Evolutionary conservation across 225 moss, liverwort and hornwort genomes (phyloP).

Genomic region (Polytrichum commune): DNA sequence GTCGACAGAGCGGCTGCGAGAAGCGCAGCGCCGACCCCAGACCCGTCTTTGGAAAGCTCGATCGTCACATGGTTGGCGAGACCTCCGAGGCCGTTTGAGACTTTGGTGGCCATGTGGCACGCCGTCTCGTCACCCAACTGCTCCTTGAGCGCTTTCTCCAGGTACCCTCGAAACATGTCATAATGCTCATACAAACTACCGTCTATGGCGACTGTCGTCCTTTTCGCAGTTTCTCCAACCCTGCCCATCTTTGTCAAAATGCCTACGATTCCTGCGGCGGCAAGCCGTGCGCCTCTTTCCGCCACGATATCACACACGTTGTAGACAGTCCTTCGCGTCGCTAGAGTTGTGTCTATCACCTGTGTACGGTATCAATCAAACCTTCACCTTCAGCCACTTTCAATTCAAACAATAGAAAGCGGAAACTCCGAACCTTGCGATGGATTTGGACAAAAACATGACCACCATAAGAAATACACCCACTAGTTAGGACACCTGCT

Average conservation of each 20-base stretch:
- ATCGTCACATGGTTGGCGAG: constrained; percentile 47
- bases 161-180: constrained; percentile 55
- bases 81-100: constrained; percentile 52
- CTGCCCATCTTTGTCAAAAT: constrained; percentile 67
- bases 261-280: constrained; percentile 60
- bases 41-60: constrained; percentile 81
- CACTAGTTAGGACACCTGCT: too few species aligned
- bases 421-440: too few species aligned
- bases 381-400: neutral
- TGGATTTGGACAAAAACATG: too few species aligned
- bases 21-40: constrained; percentile 77
- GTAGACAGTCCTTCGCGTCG: constrained; percentile 32
- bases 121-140: constrained; percentile 51
- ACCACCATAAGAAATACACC: too few species aligned
- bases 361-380: neutral
- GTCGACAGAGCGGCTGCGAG: constrained; percentile 74
- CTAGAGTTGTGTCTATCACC: constrained; percentile 31
- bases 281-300: constrained; percentile 44
- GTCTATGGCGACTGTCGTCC: constrained; percentile 76
- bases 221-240: constrained; percentile 14
- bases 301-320: constrained; percentile 49
- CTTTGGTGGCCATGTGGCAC: constrained; percentile 46
- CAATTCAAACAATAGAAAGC: too few species aligned
- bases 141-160: constrained; percentile 67
- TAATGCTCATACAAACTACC: constrained; percentile 88